These are phyloP conservation scores for Sambucus nigra DNA, from an alignment of 129 eudicot genomes.

Conservation along the genomic window DNA sequence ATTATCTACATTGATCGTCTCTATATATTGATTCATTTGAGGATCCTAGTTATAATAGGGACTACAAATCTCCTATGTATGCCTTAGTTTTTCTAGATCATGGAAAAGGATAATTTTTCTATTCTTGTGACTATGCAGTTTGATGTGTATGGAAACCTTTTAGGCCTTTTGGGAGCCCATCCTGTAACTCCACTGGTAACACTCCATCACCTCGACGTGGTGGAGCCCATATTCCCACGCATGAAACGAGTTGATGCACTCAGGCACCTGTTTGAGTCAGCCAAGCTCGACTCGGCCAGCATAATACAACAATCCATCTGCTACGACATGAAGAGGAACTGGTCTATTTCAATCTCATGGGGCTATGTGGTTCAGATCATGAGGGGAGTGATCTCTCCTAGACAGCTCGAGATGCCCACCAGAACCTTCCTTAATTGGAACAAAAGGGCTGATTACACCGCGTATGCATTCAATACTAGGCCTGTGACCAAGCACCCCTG, in stretches of 20 bases:
- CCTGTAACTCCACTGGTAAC: slow-evolving; percentile 77
- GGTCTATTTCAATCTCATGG: slow-evolving; percentile 81
- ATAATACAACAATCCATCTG: slow-evolving; percentile 73
- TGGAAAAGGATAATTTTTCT: neutral
- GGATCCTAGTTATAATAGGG: too few species aligned
- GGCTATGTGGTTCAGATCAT: slow-evolving; percentile 65
- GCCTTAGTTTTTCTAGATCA: too few species aligned
- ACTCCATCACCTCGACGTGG: slow-evolving; percentile 74
- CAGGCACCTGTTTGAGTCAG: slow-evolving; percentile 33
- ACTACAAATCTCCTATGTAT: too few species aligned
- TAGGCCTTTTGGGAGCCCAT: slow-evolving; percentile 69
- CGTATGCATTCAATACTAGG: slow-evolving; percentile 76
- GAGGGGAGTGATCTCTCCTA: slow-evolving; percentile 54
- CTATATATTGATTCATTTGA: too few species aligned
- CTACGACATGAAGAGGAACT: slow-evolving; percentile 40
- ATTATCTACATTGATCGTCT: too few species aligned
- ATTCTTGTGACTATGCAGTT: slow-evolving; percentile 35
- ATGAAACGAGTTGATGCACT: slow-evolving; percentile 43
- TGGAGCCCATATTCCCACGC: slow-evolving; percentile 64
- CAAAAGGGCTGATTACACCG: slow-evolving; percentile 63
- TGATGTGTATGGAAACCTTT: slow-evolving; percentile 69
- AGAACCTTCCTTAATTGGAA: slow-evolving; percentile 78
- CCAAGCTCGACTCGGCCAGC: slow-evolving; percentile 53
- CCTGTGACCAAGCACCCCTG: slow-evolving; percentile 53
- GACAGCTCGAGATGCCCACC: slow-evolving; percentile 65